Evolutionary conservation across 2,329 filamentous ascomycete species (phyloP), one percentile per base, ranked within the genome.

Genomic region (Neonectria hederae): DNA sequence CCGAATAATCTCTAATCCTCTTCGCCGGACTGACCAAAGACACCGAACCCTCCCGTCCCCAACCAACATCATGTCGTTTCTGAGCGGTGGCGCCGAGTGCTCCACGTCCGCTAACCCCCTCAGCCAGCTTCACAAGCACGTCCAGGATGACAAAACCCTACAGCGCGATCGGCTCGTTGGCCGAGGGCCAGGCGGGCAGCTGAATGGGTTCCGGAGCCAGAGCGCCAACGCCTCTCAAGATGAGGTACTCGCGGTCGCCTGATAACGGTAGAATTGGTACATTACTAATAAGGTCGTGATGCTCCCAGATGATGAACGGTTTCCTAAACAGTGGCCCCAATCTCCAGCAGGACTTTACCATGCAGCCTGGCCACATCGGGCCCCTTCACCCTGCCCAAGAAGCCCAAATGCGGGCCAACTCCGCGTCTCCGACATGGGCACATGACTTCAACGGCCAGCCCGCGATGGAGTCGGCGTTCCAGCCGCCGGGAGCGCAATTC

Each of bases 41-140:
- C 28, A 17, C 55, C 28, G 49, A 57, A 65, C 32, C 55, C 35
- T 24, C 43, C 54, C 56, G 46, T 13, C 49, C 51, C 49, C 30
- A 66, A 54, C 59, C 54, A 56, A 21, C 73, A 83, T 66, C 71
- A 98, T 99, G 95, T 97, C 95, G 59, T 98, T 99, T 80, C 87
- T 98, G 75, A 92, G 93, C 81, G 93, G 93, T 79, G 94, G 95
- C 73, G 92, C 95, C 73, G 96, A 98, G 83, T 99, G 96, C 86
- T 98, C 95, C 61, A 97, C 96, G 66, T 94, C 92, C 69, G 93
- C 91, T 76, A 99, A 99, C 80, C 96, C 97, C 62, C 89, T 99
- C 75, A 95, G 93, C 77, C 96, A 98, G 84, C 97, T 99, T 79
- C 93, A 94, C 69, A 99, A 99, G 81, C 94, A 97, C 80, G 93